Base-by-base conservation (phyloP, 2,329 filamentous ascomycete genomes). In the Stachybotrys echinatus region DNA sequence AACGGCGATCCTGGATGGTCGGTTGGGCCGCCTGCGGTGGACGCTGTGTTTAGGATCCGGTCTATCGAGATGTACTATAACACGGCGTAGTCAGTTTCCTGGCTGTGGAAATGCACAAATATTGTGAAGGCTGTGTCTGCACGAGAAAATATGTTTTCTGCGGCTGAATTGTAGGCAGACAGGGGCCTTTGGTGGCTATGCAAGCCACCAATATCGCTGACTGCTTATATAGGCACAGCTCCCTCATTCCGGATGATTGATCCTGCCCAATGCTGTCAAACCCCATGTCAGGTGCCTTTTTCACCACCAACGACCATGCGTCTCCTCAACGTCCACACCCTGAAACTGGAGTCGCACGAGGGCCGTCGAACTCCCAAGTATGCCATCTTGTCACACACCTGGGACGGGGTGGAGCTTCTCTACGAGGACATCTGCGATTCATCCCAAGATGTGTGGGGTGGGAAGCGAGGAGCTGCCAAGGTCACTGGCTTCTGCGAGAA, bases 61-160 rank as follows among this genome's bases (percentile, higher is more conserved):
- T 56, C 51, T 42, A 62, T 64, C 23, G 59, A 61, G 31, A 62
- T 65, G 55, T 66, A 66, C 51, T 65, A 65, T 44, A 64, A 65
- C 47, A 64, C 59, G n/a, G 55, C 53, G 6, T 57, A n/a, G n/a
- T n/a, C n/a, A n/a, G n/a, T n/a, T n/a, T n/a, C n/a, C n/a, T n/a
- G n/a, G n/a, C n/a, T n/a, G n/a, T n/a, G n/a, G n/a, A n/a, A n/a
- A n/a, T n/a, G n/a, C n/a, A n/a, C n/a, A n/a, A n/a, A n/a, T n/a
- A n/a, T n/a, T n/a, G n/a, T n/a, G n/a, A n/a, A n/a, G n/a, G n/a
- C n/a, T n/a, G n/a, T n/a, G n/a, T n/a, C n/a, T n/a, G n/a, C n/a
- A n/a, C n/a, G n/a, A n/a, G n/a, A n/a, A n/a, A n/a, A n/a, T n/a
- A n/a, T n/a, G n/a, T n/a, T n/a, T n/a, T n/a, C n/a, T n/a, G n/a